Base-by-base conservation (phyloP, 495 filamentous ascomycete genomes). In the Amniculicola lignicola region DNA sequence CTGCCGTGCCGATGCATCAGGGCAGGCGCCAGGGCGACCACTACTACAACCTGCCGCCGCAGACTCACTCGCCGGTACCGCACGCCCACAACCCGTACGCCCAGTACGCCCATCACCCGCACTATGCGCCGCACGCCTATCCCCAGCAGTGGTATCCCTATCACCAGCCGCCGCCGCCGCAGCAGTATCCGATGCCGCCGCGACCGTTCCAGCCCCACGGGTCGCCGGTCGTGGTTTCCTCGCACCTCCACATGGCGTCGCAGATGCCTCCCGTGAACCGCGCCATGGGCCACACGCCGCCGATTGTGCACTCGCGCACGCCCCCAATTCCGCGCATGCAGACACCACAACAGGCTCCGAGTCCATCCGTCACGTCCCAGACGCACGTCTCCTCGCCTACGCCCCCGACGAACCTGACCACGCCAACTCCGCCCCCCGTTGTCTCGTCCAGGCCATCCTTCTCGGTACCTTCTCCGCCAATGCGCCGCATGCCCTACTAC, bases 401-500 rank as follows among this genome's bases (percentile, higher is more conserved):
- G 9, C 53, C 49, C 0, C 54, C 45, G 35, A 47, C 46, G 12
- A 44, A 33, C 16, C 28, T 48, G 40, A 46, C 56, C 25, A 56
- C 63, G 18, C 57, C 39, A 11, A 52, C 54, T 6, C 57, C 57
- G 23, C 55, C 64, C 2, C 61, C 56, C 19, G 40, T 19, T 4
- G 58, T 45, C 2, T 42, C 62, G 0, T 59, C 70, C 9, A 31
- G 16, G 28, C 53, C 60, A 29, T 55, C 59, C n/a, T 52, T 65
- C 15, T 54, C 51, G 27, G 38, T 27, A 3, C 46, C 51, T 36
- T 18, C 47, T 11, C 39, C 12, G 5, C 68, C 4, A 24, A 67
- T 43, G 2, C 49, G 59, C 31, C 54, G 53, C 23, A 69, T 47
- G 48, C 78, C 79, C 0, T 91, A 84, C 65, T 76, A 74, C 63